phyloP scores from a whole-genome alignment of 768 basidiomycete genomes.

The Boletus rex-veris region DNA sequence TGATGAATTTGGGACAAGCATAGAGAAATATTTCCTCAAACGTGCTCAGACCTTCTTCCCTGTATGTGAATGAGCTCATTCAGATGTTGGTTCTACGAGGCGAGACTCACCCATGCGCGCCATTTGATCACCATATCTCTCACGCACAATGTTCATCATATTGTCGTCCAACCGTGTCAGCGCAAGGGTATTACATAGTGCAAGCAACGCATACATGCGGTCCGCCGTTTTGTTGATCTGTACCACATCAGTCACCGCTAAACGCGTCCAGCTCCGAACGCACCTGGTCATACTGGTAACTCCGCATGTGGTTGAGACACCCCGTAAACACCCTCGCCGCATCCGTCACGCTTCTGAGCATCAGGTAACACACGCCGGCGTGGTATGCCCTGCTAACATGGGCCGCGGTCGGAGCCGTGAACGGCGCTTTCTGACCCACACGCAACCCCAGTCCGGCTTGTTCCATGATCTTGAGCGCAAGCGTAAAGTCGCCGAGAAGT shows the following conservation, averaged over 20 bases:
- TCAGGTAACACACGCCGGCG: slow-evolving; percentile 95
- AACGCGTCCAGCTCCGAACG: slow-evolving; percentile 3
- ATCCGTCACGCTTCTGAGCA: slow-evolving; percentile 91
- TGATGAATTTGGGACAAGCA: slow-evolving; percentile 96
- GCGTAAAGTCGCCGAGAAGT: slow-evolving; percentile 91
- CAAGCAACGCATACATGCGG: slow-evolving; percentile 94
- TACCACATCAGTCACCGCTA: not conserved
- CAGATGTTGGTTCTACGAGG: not conserved
- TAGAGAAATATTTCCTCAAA: slow-evolving; percentile 72
- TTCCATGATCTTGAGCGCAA: slow-evolving; percentile 94
- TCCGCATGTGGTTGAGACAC: slow-evolving; percentile 90
- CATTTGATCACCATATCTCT: slow-evolving; percentile 90
- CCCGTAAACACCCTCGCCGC: slow-evolving; percentile 92
- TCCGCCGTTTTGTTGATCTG: slow-evolving; percentile 98
- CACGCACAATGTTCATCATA: slow-evolving; percentile 88
- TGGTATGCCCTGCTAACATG: slow-evolving; percentile 95
- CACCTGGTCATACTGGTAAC: slow-evolving; percentile 95
- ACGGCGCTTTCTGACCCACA: slow-evolving; percentile 88
- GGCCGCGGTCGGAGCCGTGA: slow-evolving; percentile 93
- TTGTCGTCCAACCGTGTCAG: slow-evolving; percentile 93
- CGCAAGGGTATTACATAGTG: slow-evolving; percentile 89
- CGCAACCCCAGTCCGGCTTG: slow-evolving; percentile 90
- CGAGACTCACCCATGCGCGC: slow-evolving; percentile 71
- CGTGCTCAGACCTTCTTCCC: slow-evolving; percentile 60
- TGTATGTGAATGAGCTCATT: slow-evolving; percentile 21